phyloP scores from a whole-genome alignment of 805 yeast genomes.

The Wickerhamomyces rabaulensis region DNA sequence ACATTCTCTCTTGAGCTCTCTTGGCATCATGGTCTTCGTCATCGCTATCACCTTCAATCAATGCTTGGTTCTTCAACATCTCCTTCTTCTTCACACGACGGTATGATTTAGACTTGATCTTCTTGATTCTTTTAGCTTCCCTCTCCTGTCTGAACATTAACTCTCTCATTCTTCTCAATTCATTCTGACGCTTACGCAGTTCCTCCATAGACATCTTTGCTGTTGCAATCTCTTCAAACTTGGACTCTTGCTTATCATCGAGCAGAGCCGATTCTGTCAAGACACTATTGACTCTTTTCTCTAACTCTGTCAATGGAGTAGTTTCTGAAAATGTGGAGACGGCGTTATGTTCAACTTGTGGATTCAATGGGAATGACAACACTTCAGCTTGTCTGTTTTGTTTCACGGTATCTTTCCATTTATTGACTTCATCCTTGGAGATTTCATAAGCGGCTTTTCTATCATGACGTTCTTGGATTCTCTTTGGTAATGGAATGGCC shows the following conservation, averaged over 20 bases:
- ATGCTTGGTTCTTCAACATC: constrained; percentile 57
- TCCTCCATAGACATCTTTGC: constrained; percentile 82
- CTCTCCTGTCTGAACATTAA: constrained; percentile 94
- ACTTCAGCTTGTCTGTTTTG: constrained; percentile 82
- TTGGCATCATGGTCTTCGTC: constrained; percentile 61
- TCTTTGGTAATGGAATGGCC: constrained; percentile 77
- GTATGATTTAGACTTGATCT: constrained; percentile 88
- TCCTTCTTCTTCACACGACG: constrained; percentile 85
- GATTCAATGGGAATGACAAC: constrained; percentile 66
- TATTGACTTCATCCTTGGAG: constrained; percentile 77
- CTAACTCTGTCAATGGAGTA: constrained; percentile 49
- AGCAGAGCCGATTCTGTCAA: constrained; percentile 60
- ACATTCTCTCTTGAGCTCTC: constrained; percentile 91
- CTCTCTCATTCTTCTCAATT: constrained; percentile 88
- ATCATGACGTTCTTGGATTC: constrained; percentile 81
- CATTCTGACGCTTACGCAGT: constrained; percentile 67
- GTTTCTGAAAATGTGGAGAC: constrained; percentile 53
- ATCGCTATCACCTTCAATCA: constrained; percentile 56
- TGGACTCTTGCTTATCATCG: constrained; percentile 72
- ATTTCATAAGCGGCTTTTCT: constrained; percentile 88
- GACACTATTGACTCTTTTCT: constrained; percentile 54
- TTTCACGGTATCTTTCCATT: constrained; percentile 83
- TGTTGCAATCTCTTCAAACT: constrained; percentile 80
- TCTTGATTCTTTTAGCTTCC: constrained; percentile 85
- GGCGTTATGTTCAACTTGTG: constrained; percentile 36